phyloP scores from a whole-genome alignment of 805 yeast genomes.

The Nakazawaea wickerhamii region DNA sequence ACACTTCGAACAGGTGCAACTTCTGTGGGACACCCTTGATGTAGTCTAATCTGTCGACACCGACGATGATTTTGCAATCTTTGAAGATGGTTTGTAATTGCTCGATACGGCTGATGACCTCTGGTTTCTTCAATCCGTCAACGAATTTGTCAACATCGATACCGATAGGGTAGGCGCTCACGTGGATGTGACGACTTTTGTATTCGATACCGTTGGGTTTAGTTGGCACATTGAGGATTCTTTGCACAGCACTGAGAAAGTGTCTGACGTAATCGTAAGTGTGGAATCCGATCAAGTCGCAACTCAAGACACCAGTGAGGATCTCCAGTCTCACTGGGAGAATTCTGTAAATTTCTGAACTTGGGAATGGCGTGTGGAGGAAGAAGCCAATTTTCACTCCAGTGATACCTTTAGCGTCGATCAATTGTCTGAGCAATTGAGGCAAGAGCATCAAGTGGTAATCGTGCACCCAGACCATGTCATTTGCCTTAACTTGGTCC shows the following conservation, averaged over 20 bases:
- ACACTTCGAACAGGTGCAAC: constrained; percentile 91
- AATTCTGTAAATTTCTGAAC: constrained; percentile 92
- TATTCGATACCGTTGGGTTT: constrained; percentile 87
- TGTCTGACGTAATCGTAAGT: constrained; percentile 99
- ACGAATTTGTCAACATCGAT: constrained; percentile 90
- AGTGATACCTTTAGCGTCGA: constrained; percentile 38
- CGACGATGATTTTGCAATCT: constrained; percentile 84
- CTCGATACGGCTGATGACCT: constrained; percentile 61
- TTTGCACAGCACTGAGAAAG: constrained; percentile 81
- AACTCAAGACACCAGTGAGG: constrained; percentile 83
- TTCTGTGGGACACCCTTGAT: constrained; percentile 98
- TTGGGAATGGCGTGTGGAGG: constrained; percentile 96
- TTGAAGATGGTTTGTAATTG: constrained; percentile 54
- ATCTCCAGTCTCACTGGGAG: constrained; percentile 94
- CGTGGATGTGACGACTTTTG: constrained; percentile 68
- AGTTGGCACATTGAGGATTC: constrained; percentile 77
- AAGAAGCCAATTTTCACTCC: constrained; percentile 86
- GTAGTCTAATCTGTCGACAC: constrained; percentile 94
- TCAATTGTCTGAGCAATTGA: constrained; percentile 66
- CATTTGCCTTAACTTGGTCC: constrained; percentile 68
- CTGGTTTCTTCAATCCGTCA: constrained; percentile 61
- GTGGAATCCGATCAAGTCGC: constrained; percentile 95
- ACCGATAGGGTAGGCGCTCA: constrained; percentile 99
- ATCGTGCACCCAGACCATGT: constrained; percentile 96
- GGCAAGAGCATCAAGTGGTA: constrained; percentile 96